These are phyloP conservation scores for Acacia concinna DNA, from an alignment of 331 rosid species.

Conservation along the genomic window DNA sequence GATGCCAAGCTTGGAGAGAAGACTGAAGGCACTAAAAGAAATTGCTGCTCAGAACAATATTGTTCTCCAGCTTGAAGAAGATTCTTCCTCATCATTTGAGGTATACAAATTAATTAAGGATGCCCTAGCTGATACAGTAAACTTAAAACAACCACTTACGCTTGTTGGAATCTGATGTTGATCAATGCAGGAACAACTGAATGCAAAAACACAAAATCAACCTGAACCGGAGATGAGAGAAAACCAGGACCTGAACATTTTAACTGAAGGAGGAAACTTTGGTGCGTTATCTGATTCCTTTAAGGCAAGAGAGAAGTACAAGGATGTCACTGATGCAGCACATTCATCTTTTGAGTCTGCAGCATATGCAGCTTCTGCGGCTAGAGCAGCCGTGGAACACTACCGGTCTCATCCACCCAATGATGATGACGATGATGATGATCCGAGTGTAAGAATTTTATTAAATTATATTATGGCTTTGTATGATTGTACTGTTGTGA, in stretches of 20 bases:
- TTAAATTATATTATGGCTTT: background rate
- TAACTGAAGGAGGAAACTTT: constrained; percentile 38
- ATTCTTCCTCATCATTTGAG: constrained; percentile 39
- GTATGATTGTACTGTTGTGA: background rate
- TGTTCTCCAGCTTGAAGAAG: constrained; percentile 58
- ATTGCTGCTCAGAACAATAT: constrained; percentile 69
- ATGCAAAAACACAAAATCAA: constrained; percentile 38
- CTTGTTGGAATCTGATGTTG: background rate
- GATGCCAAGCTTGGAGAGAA: constrained; percentile 63
- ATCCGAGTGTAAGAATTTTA: constrained; percentile 31
- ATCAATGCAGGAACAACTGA: constrained; percentile 49
- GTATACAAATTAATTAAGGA: constrained; percentile 41
- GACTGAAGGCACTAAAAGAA: constrained; percentile 72
- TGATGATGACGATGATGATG: constrained; percentile 57
- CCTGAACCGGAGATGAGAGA: constrained; percentile 27
- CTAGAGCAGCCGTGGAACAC: constrained; percentile 75
- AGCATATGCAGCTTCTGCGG: constrained; percentile 85
- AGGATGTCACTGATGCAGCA: constrained; percentile 87
- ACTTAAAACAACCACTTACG: constrained; percentile 19
- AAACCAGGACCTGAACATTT: constrained; percentile 28
- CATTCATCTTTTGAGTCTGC: constrained; percentile 97
- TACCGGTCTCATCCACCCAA: constrained; percentile 54
- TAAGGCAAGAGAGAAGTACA: constrained; percentile 52
- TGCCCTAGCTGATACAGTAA: background rate
- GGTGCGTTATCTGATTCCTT: constrained; percentile 48